Percentiles rank a stretch among this genome's conserved stretches.
Conservation (phyloP, 2,329 filamentous ascomycete genomes). For the Penicillium psychrosexuale region DNA sequence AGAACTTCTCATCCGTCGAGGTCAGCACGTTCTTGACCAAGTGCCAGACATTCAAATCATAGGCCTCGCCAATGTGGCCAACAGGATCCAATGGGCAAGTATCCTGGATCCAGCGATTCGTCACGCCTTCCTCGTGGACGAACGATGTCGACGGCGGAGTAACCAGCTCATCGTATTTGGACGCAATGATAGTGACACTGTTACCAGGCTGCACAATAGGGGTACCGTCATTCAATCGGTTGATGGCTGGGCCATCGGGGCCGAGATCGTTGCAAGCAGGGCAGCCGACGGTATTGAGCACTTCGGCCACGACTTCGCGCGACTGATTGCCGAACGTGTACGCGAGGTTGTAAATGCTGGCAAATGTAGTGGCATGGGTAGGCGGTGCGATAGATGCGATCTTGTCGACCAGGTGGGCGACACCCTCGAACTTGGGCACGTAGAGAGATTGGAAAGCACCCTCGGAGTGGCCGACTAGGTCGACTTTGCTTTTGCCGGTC, state of each 20-base stretch:
- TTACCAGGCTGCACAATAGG: slow-evolving; percentile 37
- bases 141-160: slow-evolving; percentile 33
- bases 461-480: slow-evolving; percentile 47
- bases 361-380: slow-evolving; percentile 35
- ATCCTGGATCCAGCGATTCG: slow-evolving; percentile 34
- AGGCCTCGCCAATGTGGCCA: slow-evolving; percentile 39
- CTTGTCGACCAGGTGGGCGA: slow-evolving; percentile 31
- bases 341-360: slow-evolving; percentile 29
- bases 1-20: slow-evolving; percentile 25
- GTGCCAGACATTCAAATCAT: slow-evolving; percentile 41
- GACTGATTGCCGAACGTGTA: slow-evolving; percentile 29
- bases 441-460: slow-evolving; percentile 44
- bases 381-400: slow-evolving; percentile 38
- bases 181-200: slow-evolving; percentile 34
- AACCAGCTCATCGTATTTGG: slow-evolving; percentile 35
- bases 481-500: slow-evolving; percentile 39
- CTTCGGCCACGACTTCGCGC: slow-evolving; percentile 21
- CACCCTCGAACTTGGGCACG: slow-evolving; percentile 39
- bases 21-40: slow-evolving; percentile 38
- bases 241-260: slow-evolving; percentile 28
- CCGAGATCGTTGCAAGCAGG: slow-evolving; percentile 35
- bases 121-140: slow-evolving; percentile 32
- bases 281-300: slow-evolving; percentile 31
- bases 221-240: slow-evolving; percentile 31
- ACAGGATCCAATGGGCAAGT: slow-evolving; percentile 33